Conservation (phyloP, 2,329 filamentous ascomycete species). For the Fusarium foetens region DNA sequence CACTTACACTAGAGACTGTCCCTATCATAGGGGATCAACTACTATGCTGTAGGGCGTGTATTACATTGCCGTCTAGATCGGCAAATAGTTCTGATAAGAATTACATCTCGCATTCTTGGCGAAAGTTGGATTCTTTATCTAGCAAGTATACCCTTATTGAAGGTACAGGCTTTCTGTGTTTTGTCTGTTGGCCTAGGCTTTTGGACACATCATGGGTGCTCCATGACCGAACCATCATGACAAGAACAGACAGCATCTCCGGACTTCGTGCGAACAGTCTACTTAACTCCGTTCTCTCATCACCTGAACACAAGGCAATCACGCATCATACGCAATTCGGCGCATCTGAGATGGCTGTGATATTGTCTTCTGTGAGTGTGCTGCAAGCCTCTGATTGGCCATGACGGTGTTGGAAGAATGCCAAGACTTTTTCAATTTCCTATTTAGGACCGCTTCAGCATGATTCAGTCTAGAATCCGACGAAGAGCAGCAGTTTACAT, state of each 20-base stretch:
- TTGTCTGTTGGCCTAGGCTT: background rate
- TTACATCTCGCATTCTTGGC: rapidly evolving
- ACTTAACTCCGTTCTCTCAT: background rate
- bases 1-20: background rate
- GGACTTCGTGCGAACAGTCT: background rate
- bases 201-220: background rate
- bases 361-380: background rate
- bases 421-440: constrained; percentile 36
- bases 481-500: background rate
- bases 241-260: background rate
- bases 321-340: background rate
- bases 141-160: too few species aligned
- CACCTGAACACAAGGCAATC: too few species aligned
- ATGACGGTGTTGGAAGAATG: constrained; percentile 11
- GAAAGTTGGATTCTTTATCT: background rate
- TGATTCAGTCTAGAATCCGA: background rate
- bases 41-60: background rate
- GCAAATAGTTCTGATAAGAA: background rate
- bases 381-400: constrained; percentile 14
- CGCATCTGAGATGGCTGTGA: background rate
- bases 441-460: constrained; percentile 3
- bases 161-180: background rate
- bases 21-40: background rate
- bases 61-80: background rate
- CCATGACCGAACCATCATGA: background rate